A percentile compares a stretch with the other conserved stretches of the same genome.
phyloP scores from a whole-genome alignment of 2,329 filamentous ascomycete species.

The Ilyonectria sp. region DNA sequence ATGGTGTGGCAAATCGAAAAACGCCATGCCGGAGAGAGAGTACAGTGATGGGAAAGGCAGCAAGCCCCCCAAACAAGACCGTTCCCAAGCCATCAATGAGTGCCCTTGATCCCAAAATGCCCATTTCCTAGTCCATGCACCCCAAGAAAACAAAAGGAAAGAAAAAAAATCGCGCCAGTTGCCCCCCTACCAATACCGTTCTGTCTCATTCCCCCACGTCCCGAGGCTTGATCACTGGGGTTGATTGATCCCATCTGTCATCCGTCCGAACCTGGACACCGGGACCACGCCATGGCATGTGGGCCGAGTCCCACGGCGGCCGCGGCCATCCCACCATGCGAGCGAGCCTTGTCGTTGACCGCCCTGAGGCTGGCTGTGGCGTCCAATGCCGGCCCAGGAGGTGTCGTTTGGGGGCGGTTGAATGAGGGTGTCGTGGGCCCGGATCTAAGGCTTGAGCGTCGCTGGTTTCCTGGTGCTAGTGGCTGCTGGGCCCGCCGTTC shows the following conservation, averaged over 20 bases:
- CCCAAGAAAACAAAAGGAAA: constrained; percentile 21
- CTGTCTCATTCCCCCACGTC: constrained; percentile 22
- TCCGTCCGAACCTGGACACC: constrained; percentile 22
- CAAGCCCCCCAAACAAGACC: constrained; percentile 8
- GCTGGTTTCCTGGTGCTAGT: constrained; percentile 26
- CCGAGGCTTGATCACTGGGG: constrained; percentile 1
- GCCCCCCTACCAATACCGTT: constrained; percentile 34
- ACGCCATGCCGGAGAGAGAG: constrained; percentile 37
- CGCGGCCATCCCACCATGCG: constrained; percentile 35
- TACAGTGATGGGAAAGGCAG: constrained; percentile 27
- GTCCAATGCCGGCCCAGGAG: constrained; percentile 34
- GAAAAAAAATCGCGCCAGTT: constrained; percentile 33
- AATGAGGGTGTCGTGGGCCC: constrained; percentile 28
- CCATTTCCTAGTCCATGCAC: constrained; percentile 41
- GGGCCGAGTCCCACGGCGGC: constrained; percentile 16
- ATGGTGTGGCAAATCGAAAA: constrained; percentile 29
- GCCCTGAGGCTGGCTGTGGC: constrained; percentile 36
- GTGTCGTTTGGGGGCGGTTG: constrained; percentile 23
- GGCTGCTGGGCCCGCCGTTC: constrained; percentile 21
- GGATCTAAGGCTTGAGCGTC: constrained; percentile 23
- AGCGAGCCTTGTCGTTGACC: constrained; percentile 25
- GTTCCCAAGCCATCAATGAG: constrained; percentile 35
- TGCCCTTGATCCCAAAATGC: constrained; percentile 41
- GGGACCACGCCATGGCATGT: constrained; percentile 24
- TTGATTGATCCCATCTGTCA: neutral